phyloP scores from a whole-genome alignment of 108 stramenopile species.

The Cyclostephanos tholiformis region DNA sequence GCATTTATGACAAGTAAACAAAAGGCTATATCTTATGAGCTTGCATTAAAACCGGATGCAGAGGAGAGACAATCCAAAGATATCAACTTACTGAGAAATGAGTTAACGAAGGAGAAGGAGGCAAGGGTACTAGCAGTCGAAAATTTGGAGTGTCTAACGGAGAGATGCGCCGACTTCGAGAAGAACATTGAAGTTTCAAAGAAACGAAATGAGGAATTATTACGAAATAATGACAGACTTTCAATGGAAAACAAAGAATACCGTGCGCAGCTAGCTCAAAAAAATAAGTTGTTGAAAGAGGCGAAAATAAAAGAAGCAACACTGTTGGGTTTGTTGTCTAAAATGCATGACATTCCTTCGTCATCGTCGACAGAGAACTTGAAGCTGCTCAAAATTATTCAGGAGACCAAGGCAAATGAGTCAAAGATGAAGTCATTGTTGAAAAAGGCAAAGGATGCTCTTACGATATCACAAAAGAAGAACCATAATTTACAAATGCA shows the following conservation, averaged over 20 bases:
- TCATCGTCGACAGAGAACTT: not conserved
- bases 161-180: not conserved
- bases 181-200: not conserved
- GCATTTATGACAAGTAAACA: slow-evolving; percentile 21
- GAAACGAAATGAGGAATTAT: not conserved
- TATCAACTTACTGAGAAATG: not conserved
- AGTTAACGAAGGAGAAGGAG: slow-evolving; percentile 13
- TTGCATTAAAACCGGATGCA: slow-evolving; percentile 5
- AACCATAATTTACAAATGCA: slow-evolving; percentile 4
- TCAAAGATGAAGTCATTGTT: slow-evolving; percentile 6
- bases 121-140: slow-evolving; percentile 1
- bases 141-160: slow-evolving; percentile 4
- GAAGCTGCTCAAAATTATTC: not conserved
- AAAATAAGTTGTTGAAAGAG: slow-evolving; percentile 3
- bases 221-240: not conserved
- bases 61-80: slow-evolving; percentile 10
- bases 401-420: not conserved
- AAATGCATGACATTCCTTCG: not conserved
- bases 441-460: not conserved
- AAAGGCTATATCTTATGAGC: slow-evolving; percentile 14
- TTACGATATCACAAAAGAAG: not conserved
- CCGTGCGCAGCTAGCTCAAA: not conserved
- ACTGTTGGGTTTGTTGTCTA: slow-evolving; percentile 1
- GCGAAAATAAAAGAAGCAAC: not conserved
- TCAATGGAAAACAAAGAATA: slow-evolving; percentile 2